Base-by-base conservation (phyloP, 1,284 basidiomycete species). In the Filobasidium uniguttulatum region DNA sequence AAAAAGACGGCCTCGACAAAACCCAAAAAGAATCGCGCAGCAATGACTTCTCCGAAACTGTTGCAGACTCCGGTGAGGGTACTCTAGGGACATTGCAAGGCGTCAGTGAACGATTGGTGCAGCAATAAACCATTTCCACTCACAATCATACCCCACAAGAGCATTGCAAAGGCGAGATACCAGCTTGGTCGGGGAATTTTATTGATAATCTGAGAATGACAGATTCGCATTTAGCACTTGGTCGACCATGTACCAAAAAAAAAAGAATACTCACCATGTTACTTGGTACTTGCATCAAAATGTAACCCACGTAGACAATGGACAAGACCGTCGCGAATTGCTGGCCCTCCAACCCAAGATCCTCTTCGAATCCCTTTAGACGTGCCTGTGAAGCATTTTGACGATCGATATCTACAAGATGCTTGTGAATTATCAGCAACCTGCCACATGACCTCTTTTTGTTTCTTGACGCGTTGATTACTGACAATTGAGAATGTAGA, bases 121-220 rank as follows among this genome's bases (percentile, higher is more conserved):
- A n/a, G n/a, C n/a, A n/a, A n/a, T n/a, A n/a, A n/a, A n/a, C n/a
- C n/a, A n/a, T n/a, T n/a, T n/a, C n/a, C n/a, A n/a, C 36, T 15
- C 0, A 35, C 48, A 44, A 61, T 55, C 1, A 40, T 44, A 1
- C 62, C 61, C 61, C 61, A 65, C 4, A 69, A 41, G 3, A 63
- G 68, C 79, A 86, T 84, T 56, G 81, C 82, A 44, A 58, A 55
- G 0, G 83, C 80, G 8, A 87, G 72, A 64, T 85, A 86, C 41
- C 82, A 60, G 0, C 82, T 85, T 1, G 84, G 85, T 56, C 73
- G 77, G 44, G 78, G 81, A 47, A 82, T 76, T 56, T 76, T 73
- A 57, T 83, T 82, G 52, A 85, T 62, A 55, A 82, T 26, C 7
- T 19, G 23, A 10, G 19, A 10, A n/a, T n/a, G 9, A 10, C n/a